Conservation (phyloP, 225 moss, liverwort and hornwort species). For the Takakia lepidozioides region DNA sequence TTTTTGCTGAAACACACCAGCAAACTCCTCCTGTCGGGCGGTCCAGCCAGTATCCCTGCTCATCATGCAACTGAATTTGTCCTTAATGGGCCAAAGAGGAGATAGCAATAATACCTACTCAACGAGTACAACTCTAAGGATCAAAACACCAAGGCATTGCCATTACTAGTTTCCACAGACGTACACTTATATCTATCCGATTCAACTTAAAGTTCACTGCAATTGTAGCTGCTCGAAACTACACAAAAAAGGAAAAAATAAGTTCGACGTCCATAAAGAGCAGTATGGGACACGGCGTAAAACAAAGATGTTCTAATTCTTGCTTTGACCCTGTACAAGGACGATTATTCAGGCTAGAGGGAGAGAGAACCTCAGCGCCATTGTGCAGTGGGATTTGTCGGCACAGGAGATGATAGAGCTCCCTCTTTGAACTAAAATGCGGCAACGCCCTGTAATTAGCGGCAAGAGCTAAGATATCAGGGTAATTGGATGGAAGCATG, state of each 20-base stretch:
- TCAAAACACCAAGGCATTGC: neutral
- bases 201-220: too few species aligned
- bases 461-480: constrained; percentile 6
- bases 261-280: too few species aligned
- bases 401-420: constrained; percentile 7
- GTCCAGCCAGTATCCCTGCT: constrained; percentile 39
- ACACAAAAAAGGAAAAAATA: neutral
- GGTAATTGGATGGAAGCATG: constrained; percentile 8
- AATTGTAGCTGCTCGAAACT: too few species aligned
- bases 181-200: too few species aligned
- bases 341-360: neutral
- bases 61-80: neutral
- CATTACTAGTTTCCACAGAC: too few species aligned
- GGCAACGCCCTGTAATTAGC: neutral
- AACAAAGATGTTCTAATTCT: neutral
- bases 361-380: constrained; percentile 9
- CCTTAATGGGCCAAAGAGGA: too few species aligned
- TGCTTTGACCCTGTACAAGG: neutral
- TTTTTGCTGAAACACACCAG: constrained; percentile 30
- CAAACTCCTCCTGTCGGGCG: constrained; percentile 29
- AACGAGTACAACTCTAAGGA: neutral
- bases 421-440: neutral
- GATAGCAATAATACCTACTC: neutral
- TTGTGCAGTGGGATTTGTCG: constrained; percentile 2
- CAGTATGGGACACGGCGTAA: too few species aligned